Percentiles rank a stretch among this genome's conserved stretches.
Conservation (phyloP, 31 red algal genomes). For the Asparagopsis taxiformis region DNA sequence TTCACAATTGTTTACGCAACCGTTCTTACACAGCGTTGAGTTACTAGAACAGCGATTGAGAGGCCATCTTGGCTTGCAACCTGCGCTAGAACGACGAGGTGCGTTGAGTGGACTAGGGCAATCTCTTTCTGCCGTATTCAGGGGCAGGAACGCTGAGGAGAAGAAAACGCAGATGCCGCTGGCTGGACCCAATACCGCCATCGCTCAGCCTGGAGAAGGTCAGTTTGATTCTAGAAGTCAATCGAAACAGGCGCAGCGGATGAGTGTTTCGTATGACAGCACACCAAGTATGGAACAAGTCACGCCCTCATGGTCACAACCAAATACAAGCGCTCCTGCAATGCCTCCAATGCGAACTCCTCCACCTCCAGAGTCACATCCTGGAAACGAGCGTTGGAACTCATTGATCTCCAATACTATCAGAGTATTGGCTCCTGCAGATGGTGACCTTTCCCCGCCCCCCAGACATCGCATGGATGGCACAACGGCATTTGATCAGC, state of each 20-base stretch:
- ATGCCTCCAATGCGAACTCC: too few relatives aligned
- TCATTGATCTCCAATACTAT: constrained; percentile 40
- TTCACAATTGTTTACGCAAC: constrained; percentile 28
- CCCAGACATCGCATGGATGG: constrained; percentile 6
- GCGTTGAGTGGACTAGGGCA: constrained; percentile 20
- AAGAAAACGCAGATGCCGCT: too few relatives aligned
- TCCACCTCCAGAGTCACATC: constrained; percentile 8
- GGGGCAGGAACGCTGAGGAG: not conserved
- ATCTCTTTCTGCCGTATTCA: constrained; percentile 31
- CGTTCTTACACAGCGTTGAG: constrained; percentile 44
- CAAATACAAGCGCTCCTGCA: too few relatives aligned
- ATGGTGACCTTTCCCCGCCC: constrained; percentile 52
- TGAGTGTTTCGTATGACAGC: too few relatives aligned
- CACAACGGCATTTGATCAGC: not conserved
- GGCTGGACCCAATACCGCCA: too few relatives aligned
- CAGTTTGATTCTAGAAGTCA: too few relatives aligned
- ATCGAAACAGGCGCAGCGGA: too few relatives aligned
- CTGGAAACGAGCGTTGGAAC: constrained; percentile 36
- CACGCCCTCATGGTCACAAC: too few relatives aligned
- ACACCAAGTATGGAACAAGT: too few relatives aligned
- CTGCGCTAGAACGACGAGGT: constrained; percentile 9
- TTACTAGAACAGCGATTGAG: constrained; percentile 38
- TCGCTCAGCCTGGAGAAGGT: too few relatives aligned
- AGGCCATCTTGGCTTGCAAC: constrained; percentile 22
- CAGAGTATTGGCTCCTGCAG: constrained; percentile 43